A percentile compares a stretch with the other conserved stretches of the same genome.
Conservation (phyloP, 106 monocot species). For the Allium fistulosum region DNA sequence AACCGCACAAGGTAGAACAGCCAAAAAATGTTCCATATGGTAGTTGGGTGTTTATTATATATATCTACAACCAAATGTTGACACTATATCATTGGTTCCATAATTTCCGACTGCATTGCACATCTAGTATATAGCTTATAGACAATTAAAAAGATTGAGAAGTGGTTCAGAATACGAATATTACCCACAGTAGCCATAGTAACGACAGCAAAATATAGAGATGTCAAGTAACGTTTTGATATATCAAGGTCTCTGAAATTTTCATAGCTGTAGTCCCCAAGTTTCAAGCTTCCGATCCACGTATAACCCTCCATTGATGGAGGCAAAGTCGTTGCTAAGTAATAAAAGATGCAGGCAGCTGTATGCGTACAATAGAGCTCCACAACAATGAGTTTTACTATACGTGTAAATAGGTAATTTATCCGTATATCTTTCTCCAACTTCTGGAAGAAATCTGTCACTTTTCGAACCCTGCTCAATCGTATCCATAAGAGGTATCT, state of each 20-base stretch:
- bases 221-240: conserved; percentile 65
- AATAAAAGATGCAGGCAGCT: conserved; percentile 93
- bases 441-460: conserved; percentile 46
- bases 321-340: conserved; percentile 83
- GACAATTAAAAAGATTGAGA: too few relatives aligned
- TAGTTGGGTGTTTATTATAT: too few relatives aligned
- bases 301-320: conserved; percentile 69
- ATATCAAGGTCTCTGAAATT: conserved; percentile 77
- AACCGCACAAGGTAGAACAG: too few relatives aligned
- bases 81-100: too few relatives aligned
- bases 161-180: background rate
- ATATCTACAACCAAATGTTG: too few relatives aligned
- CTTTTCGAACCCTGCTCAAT: conserved; percentile 47
- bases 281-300: conserved; percentile 85
- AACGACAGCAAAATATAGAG: conserved; percentile 86
- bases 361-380: conserved; percentile 95
- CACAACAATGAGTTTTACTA: conserved; percentile 85
- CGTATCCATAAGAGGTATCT: conserved; percentile 92
- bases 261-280: conserved; percentile 65
- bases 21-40: too few relatives aligned
- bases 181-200: conserved; percentile 98
- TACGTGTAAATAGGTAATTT: conserved; percentile 87
- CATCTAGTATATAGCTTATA: too few relatives aligned
- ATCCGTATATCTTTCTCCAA: conserved; percentile 88
- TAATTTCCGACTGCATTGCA: too few relatives aligned